Base-by-base conservation (phyloP, 495 filamentous ascomycete genomes). In the Xylaria flabelliformis region DNA sequence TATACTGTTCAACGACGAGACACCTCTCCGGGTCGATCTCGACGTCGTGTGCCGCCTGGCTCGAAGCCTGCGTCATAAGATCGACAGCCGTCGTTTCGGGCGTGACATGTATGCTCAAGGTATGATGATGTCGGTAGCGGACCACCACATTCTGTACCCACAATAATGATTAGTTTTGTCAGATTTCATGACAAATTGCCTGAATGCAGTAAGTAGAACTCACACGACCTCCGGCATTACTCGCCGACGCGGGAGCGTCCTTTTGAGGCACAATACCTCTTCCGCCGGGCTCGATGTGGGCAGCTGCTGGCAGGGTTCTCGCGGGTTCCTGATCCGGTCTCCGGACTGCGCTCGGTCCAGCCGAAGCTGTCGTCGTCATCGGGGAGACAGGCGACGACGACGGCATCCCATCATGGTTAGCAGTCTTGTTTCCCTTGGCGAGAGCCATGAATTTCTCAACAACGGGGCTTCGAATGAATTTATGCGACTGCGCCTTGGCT, bases 231-330 rank as follows among this genome's bases (percentile, higher is more conserved):
- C 90, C 91, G 64, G 91, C 89, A 84, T 97, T 97, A 74, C 93
- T 90, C 36, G 94, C 93, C n/a, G 93, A 94, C 3, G 91, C 83
- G 10, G 94, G 94, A 3, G 93, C 93, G 84, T 97, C 94, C 56
- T 86, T 89, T 44, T 90, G 89, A 64, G 91, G 90, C 6, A 91
- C 85, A 55, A 88, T 81, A 0, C 84, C 84, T 29, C 70, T 74
- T 2, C 78, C 79, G 48, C 75, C 79, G 19, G 77, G 64, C 63
- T 81, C 81, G 71, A 81, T 81, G 36, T 78, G 74, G 29, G 68
- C 64, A 8, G 36, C 36, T 39, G 36, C 36, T 17, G 64, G 64
- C 44, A 69, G 48, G 46, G 63, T 50, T 63, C 69, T 75, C 24
- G 39, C 56, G 19, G 70, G 72, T 32, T 82, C 80, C 8, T 42